Evolutionary conservation across 306 rosid species (phyloP).

Genomic region (Acacia confusa): DNA sequence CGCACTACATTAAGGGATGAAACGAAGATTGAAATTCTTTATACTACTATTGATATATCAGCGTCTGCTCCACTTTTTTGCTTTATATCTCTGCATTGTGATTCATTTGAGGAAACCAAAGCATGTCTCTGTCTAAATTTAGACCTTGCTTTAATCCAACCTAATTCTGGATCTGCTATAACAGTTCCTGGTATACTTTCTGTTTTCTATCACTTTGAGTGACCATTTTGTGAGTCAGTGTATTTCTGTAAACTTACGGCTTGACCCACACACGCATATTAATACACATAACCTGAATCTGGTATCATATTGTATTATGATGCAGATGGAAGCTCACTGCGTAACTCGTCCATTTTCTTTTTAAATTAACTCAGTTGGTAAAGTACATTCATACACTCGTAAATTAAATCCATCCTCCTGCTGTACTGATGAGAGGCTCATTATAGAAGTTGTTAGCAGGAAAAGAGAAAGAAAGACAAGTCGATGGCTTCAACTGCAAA

Average conservation of each 20-base stretch:
- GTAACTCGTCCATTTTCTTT: too few species aligned
- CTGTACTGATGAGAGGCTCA: not conserved
- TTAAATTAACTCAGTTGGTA: not conserved
- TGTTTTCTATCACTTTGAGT: not conserved
- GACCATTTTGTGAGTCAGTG: not conserved
- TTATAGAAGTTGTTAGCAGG: not conserved
- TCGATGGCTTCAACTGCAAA: not conserved
- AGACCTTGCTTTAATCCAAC: not conserved
- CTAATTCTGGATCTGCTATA: not conserved
- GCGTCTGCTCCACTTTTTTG: not conserved
- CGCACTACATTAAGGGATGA: constrained; percentile 33
- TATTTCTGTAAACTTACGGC: not conserved
- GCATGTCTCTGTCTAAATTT: not conserved
- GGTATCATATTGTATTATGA: not conserved
- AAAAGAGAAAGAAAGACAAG: not conserved
- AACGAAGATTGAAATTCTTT: constrained; percentile 37
- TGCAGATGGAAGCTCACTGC: too few species aligned
- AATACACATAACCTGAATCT: not conserved
- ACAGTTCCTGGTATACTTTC: not conserved
- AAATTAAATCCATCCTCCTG: not conserved
- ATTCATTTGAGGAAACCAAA: constrained; percentile 11
- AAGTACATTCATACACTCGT: not conserved
- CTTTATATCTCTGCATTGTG: constrained; percentile 24
- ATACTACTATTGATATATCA: constrained; percentile 1
- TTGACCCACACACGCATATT: not conserved